A percentile compares a stretch with the other conserved stretches of the same genome.
Evolutionary conservation across 352 stramenopile species (phyloP).

Genomic region (Pythium phragmiticola): DNA sequence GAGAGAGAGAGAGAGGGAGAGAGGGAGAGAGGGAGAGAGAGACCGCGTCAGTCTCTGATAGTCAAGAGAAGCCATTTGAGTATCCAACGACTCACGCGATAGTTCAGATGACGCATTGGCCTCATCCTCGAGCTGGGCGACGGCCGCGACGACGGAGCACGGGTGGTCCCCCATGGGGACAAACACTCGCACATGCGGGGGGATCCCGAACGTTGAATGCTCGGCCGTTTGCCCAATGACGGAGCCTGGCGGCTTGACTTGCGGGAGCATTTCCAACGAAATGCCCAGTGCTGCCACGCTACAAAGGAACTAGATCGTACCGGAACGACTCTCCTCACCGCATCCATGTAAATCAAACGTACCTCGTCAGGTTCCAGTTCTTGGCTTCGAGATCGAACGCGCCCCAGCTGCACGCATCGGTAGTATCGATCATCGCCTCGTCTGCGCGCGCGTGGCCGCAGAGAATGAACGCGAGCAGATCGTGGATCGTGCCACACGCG

Average conservation of each 20-base stretch:
- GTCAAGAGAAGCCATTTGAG: slow-evolving; percentile 5
- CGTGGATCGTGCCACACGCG: slow-evolving; percentile 76
- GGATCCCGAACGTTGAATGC: slow-evolving; percentile 30
- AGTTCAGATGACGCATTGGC: not conserved
- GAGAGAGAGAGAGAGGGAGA: no score
- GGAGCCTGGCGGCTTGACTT: slow-evolving; percentile 46
- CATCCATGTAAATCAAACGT: slow-evolving; percentile 26
- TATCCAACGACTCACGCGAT: not conserved
- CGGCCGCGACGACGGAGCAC: slow-evolving; percentile 61
- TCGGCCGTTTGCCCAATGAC: slow-evolving; percentile 39
- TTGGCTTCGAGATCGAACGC: slow-evolving; percentile 43
- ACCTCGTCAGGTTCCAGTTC: slow-evolving; percentile 39
- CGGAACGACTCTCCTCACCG: no score
- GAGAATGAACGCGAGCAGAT: slow-evolving; percentile 74
- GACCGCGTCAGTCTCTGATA: not conserved
- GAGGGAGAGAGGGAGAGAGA: not conserved
- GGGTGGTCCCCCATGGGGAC: slow-evolving; percentile 81
- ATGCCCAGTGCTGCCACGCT: slow-evolving; percentile 61
- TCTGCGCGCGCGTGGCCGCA: slow-evolving; percentile 43
- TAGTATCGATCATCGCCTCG: slow-evolving; percentile 64
- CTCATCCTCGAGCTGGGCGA: slow-evolving; percentile 17
- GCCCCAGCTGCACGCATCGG: slow-evolving; percentile 78
- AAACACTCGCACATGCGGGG: slow-evolving; percentile 36
- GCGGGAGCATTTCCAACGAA: slow-evolving; percentile 58
- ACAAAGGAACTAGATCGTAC: not conserved